Evolutionary conservation across 2,329 filamentous ascomycete species (phyloP), one percentile per base, ranked within the genome.

Genomic region (Trichoderma simmonsii): DNA sequence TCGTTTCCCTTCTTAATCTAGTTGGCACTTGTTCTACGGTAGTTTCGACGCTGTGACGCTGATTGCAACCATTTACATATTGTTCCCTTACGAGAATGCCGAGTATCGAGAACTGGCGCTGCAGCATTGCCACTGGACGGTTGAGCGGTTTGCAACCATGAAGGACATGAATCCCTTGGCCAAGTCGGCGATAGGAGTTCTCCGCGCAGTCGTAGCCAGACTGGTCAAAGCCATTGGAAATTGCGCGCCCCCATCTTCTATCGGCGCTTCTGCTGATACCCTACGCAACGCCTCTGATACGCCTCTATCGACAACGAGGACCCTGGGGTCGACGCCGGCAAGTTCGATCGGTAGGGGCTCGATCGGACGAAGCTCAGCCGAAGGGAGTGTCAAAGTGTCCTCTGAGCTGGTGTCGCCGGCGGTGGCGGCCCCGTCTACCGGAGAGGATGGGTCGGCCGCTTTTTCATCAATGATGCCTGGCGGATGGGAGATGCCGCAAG

Each of bases 21-120:
- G 82, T 28, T 88, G 88, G 74, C 83, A 85, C 18, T 81, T 91
- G 4, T 90, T 90, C 77, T 90, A 89, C 67, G 88, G 87, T 67
- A 90, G 87, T 7, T 91, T 91, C 72, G 89, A 91, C 75, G 89
- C 89, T 15, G 86, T 90, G 24, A 87, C 91, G 18, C 82, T 91
- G 70, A 83, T 90, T 68, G 86, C 89, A 0, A 86, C 87, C 21
- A 86, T 90, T 36, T 90, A 87, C 76, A 90, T 91, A 39, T 77
- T 91, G 9, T 89, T 89, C 73, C 88, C 89, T 1, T 82, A 81
- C 26, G 88, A 90, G 75, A 85, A 89, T 70, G 77, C 80, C 3
- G 85, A 87, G 30, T 78, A 86, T 30, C 76, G 86, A 0, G 80
- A 83, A 4, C 81, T 81, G 28, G 84, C 86, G 0, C 78, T 86